These are phyloP conservation scores for Crucibulum laeve DNA, from an alignment of 768 basidiomycete species.

Conservation along the genomic window DNA sequence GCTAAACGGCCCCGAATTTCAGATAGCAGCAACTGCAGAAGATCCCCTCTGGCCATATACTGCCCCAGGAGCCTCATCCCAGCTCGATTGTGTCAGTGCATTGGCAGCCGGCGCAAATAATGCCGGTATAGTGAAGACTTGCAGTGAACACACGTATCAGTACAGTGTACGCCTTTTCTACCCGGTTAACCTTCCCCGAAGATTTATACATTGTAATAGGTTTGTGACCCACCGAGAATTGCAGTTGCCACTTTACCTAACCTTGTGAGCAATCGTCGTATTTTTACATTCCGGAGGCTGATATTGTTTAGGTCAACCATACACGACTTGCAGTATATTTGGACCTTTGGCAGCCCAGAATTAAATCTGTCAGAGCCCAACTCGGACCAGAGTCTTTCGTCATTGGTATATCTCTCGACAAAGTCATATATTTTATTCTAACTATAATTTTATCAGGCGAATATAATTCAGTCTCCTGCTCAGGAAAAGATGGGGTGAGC, in stretches of 20 bases:
- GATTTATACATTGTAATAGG: slow-evolving; percentile 14
- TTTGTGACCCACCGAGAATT: slow-evolving; percentile 37
- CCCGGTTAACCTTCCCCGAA: background rate
- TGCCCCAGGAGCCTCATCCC: slow-evolving; percentile 34
- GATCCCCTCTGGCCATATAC: slow-evolving; percentile 51
- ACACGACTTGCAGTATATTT: slow-evolving; percentile 47
- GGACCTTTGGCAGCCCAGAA: slow-evolving; percentile 54
- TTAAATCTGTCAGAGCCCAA: slow-evolving; percentile 38
- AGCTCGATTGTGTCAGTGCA: slow-evolving; percentile 45
- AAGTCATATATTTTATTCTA: background rate
- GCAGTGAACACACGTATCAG: slow-evolving; percentile 53
- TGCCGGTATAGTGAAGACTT: slow-evolving; percentile 36
- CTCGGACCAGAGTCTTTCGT: slow-evolving; percentile 45
- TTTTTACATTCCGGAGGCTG: background rate
- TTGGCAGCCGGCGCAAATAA: slow-evolving; percentile 40
- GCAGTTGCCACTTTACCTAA: slow-evolving; percentile 46
- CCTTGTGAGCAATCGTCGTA: slow-evolving; percentile 23
- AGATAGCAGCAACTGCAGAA: slow-evolving; percentile 44
- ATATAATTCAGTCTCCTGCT: slow-evolving; percentile 53
- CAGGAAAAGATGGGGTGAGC: slow-evolving; percentile 43
- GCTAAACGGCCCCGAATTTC: slow-evolving; percentile 36
- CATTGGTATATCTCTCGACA: slow-evolving; percentile 28
- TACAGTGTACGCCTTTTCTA: slow-evolving; percentile 35
- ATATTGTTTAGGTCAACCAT: slow-evolving; percentile 41
- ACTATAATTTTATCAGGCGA: slow-evolving; percentile 29